Evolutionary conservation across 1,139 yeast genomes (phyloP), one percentile per base, ranked within the genome.

Genomic region (Debaryomyces subglobosus): DNA sequence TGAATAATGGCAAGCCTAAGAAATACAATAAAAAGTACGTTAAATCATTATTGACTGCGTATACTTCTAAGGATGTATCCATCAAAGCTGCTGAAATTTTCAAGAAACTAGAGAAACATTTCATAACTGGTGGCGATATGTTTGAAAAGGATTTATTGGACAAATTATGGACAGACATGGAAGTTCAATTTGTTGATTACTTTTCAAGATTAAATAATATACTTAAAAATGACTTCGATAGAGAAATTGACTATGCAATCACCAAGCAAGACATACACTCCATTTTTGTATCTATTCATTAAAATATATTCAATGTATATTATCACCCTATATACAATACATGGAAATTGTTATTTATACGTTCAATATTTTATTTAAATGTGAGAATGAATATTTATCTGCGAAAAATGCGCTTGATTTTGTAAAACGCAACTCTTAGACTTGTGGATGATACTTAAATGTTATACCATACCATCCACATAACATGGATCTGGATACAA

Each of bases 21-120:
- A 84, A 86, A 23, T 85, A 83, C 56, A 84, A 82, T 53, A 78
- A 79, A 57, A 77, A 82, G 44, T 77, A 81, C 21, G 69, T 89
- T 51, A 81, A 78, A 53, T 78, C 85, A 34, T 71, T 88, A 18
- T 64, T 87, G 34, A 63, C 77, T 1, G 76, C 77, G 3, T 84
- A 83, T 58, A 82, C 87, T 10, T 65, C 78, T 2, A 79, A 77
- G 51, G 95, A 87, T 47, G 69, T 91, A 29, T 68, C 76, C 23
- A 65, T 69, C 32, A 81, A 85, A 38, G 82, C 86, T 3, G 77
- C 75, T 12, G 81, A 79, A 25, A 71, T 89, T 33, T 78, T 81
- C 48, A 71, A 71, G 47, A 80, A 83, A 39, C 78, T 90, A 48
- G 82, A 81, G 43, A 72, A 75, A 53, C 89, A 88, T 57, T 83